Percentiles rank a stretch among this genome's conserved stretches.
Evolutionary conservation across 148 eudicot species (phyloP).

Genomic region (Limonium bicolor): DNA sequence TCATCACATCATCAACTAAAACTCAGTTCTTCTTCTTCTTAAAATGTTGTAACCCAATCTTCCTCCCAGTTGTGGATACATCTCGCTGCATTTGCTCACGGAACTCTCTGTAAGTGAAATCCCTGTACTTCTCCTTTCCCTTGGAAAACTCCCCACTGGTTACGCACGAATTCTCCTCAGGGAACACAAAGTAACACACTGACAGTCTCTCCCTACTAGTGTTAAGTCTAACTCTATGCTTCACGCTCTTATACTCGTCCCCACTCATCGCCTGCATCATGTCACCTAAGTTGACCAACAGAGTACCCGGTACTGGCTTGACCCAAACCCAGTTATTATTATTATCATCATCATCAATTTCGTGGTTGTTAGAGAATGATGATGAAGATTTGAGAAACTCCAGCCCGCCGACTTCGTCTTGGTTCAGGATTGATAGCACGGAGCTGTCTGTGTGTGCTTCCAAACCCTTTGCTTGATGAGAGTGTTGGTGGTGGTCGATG

Average conservation of each 20-base stretch:
- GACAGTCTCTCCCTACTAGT: conserved; percentile 36
- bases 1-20: no score
- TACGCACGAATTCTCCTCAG: conserved; percentile 26
- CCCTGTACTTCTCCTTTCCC: conserved; percentile 40
- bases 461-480: conserved; percentile 39
- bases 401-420: conserved; percentile 64
- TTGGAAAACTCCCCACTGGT: conserved; percentile 20
- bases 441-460: conserved; percentile 71
- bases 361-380: no score
- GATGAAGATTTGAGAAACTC: conserved; percentile 35
- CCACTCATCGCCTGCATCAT: conserved; percentile 77
- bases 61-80: conserved; percentile 29
- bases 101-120: conserved; percentile 51
- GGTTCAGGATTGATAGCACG: conserved; percentile 36
- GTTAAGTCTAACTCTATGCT: conserved; percentile 57
- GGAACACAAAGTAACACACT: conserved; percentile 68
- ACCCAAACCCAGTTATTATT: conserved; percentile 40
- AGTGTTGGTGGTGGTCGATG: conserved; percentile 1
- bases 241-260: conserved; percentile 52
- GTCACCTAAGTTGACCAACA: conserved; percentile 60
- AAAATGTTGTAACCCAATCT: conserved; percentile 31
- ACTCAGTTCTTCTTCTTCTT: no score
- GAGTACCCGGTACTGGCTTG: conserved; percentile 26
- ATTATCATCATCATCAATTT: no score
- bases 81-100: conserved; percentile 50